Percentiles rank a stretch among this genome's conserved stretches.
Conservation (phyloP, 768 basidiomycete genomes). For the Leccinum boreale region DNA sequence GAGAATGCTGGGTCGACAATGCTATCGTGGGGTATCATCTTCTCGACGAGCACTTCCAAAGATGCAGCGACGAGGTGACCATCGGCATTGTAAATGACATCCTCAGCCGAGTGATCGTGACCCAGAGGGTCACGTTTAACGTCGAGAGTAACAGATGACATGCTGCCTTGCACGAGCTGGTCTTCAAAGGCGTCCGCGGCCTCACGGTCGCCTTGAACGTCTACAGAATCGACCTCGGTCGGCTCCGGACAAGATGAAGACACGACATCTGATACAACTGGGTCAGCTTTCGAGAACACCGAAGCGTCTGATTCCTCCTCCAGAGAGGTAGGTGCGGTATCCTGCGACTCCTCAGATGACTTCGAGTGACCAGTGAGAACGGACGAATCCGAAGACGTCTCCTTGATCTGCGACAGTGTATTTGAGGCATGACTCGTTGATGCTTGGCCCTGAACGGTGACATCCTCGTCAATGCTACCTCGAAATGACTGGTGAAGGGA, state of each 20-base stretch:
- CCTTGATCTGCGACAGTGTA: conserved; percentile 28
- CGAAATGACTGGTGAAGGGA: conserved; percentile 37
- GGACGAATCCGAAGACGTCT: conserved; percentile 51
- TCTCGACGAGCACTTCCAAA: conserved; percentile 86
- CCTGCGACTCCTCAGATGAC: conserved; percentile 43
- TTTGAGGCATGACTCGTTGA: conserved; percentile 24
- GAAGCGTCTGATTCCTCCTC: conserved; percentile 44
- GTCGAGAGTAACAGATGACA: conserved; percentile 45
- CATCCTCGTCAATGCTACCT: conserved; percentile 49
- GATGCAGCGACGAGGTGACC: conserved; percentile 91
- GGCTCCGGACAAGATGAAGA: conserved; percentile 31
- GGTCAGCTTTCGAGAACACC: conserved; percentile 29
- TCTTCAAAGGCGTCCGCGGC: conserved; percentile 42
- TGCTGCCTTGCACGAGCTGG: conserved; percentile 50
- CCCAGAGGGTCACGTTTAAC: conserved; percentile 40
- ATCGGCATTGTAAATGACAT: conserved; percentile 88
- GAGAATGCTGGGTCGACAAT: conserved; percentile 86
- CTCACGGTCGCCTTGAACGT: conserved; percentile 37
- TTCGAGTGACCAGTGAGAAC: conserved; percentile 41
- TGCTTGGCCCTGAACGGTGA: conserved; percentile 53
- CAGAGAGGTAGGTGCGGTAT: conserved; percentile 48
- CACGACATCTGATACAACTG: conserved; percentile 19
- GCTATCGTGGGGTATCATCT: conserved; percentile 93
- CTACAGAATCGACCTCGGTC: conserved; percentile 53
- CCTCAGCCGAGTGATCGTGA: conserved; percentile 80